A percentile compares a stretch with the other conserved stretches of the same genome.
Evolutionary conservation across 2,329 filamentous ascomycete species (phyloP).

Genomic region (Magnaporthiopsis rhizophila): DNA sequence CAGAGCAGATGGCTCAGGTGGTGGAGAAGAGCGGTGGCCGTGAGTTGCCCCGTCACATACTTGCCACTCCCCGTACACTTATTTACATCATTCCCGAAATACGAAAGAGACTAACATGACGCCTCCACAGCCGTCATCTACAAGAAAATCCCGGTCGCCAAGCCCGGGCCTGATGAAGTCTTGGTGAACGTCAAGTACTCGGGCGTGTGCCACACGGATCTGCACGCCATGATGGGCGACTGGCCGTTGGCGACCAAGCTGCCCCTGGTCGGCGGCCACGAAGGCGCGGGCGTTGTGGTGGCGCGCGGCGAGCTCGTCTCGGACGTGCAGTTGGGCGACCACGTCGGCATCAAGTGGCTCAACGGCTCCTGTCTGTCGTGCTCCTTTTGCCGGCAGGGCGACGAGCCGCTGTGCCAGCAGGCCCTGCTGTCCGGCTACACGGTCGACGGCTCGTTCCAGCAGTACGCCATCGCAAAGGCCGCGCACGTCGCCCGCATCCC

Average conservation of each 20-base stretch:
- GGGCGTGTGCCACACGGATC: constrained; percentile 66
- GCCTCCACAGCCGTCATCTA: constrained; percentile 48
- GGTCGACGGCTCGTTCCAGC: constrained; percentile 87
- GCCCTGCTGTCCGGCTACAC: constrained; percentile 81
- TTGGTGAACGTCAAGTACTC: constrained; percentile 48
- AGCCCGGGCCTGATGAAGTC: constrained; percentile 31
- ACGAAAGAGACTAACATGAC: not conserved
- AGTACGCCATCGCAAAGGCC: constrained; percentile 84
- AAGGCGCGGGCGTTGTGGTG: constrained; percentile 77
- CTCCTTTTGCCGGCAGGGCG: constrained; percentile 70
- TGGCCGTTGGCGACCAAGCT: constrained; percentile 79
- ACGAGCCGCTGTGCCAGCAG: constrained; percentile 76
- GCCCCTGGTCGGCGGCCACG: constrained; percentile 75
- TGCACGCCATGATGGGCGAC: constrained; percentile 72
- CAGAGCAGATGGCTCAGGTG: constrained; percentile 86
- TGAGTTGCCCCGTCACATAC: constrained; percentile 32
- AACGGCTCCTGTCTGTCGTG: constrained; percentile 81
- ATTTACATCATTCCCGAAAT: not conserved
- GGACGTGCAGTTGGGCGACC: constrained; percentile 73
- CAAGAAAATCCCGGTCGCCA: constrained; percentile 77
- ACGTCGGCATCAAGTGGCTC: constrained; percentile 88
- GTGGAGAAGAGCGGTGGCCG: constrained; percentile 72
- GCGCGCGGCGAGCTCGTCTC: constrained; percentile 68
- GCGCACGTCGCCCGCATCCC: constrained; percentile 77
- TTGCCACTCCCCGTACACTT: constrained; percentile 19